Conservation (phyloP, 805 yeast genomes). For the Kregervanrija fluxuum region DNA sequence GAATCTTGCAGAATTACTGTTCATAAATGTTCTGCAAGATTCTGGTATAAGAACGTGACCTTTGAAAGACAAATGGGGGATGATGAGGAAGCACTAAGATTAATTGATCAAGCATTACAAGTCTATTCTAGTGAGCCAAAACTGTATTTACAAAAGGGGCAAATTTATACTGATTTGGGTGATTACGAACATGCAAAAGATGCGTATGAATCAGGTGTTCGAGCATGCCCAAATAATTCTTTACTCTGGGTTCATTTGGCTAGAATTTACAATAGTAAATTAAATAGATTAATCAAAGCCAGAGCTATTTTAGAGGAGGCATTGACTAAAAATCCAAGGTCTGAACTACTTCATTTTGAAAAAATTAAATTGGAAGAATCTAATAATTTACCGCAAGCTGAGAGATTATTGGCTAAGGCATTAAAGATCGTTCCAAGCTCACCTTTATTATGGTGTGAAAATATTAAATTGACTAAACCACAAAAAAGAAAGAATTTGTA, state of each 20-base stretch:
- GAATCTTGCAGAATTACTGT: slow-evolving; percentile 15
- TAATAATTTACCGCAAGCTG: slow-evolving; percentile 45
- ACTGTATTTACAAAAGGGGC: slow-evolving; percentile 58
- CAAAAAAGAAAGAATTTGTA: slow-evolving; percentile 44
- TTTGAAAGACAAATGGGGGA: slow-evolving; percentile 37
- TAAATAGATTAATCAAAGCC: slow-evolving; percentile 45
- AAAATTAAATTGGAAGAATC: slow-evolving; percentile 52
- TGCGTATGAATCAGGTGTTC: slow-evolving; percentile 41
- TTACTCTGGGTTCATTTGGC: slow-evolving; percentile 52
- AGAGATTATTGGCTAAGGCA: slow-evolving; percentile 49
- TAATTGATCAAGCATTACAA: slow-evolving; percentile 40
- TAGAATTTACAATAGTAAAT: slow-evolving; percentile 33
- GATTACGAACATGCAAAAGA: slow-evolving; percentile 38
- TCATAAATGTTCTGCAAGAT: slow-evolving; percentile 32
- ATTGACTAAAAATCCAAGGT: slow-evolving; percentile 39
- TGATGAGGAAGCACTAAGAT: slow-evolving; percentile 30
- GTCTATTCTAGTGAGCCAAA: slow-evolving; percentile 44
- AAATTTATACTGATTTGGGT: slow-evolving; percentile 32
- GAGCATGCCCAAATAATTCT: slow-evolving; percentile 35
- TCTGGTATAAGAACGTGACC: slow-evolving; percentile 57
- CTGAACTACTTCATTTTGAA: slow-evolving; percentile 50
- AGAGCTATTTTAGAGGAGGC: slow-evolving; percentile 70
- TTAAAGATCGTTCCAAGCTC: slow-evolving; percentile 51
- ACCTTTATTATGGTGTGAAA: slow-evolving; percentile 59
- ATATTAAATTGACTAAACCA: slow-evolving; percentile 40